These are phyloP conservation scores for Ilex asprella DNA, from an alignment of 257 asterid genomes.

Conservation along the genomic window DNA sequence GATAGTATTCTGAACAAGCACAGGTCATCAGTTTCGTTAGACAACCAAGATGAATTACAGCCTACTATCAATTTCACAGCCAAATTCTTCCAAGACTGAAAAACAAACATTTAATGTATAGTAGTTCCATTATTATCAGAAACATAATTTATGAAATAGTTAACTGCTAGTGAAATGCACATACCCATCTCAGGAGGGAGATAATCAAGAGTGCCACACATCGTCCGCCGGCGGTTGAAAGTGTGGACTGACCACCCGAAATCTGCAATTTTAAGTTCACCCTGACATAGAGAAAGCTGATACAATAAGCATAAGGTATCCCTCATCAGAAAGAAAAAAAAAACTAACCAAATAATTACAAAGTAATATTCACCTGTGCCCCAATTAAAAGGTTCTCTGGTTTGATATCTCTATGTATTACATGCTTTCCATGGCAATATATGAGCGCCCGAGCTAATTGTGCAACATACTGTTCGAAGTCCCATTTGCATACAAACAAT, in stretches of 20 bases:
- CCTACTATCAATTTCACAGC: too few relatives aligned
- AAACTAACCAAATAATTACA: neutral
- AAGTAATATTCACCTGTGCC: constrained; percentile 48
- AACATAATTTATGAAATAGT: too few relatives aligned
- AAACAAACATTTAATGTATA: too few relatives aligned
- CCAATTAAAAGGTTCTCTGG: constrained; percentile 97
- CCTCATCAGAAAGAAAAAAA: neutral
- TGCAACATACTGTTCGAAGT: constrained; percentile 64
- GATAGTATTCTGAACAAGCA: too few relatives aligned
- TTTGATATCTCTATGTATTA: constrained; percentile 90
- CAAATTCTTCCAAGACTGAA: too few relatives aligned
- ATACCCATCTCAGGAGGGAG: constrained; percentile 99
- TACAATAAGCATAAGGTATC: neutral
- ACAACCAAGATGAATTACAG: too few relatives aligned
- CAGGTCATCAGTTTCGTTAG: too few relatives aligned
- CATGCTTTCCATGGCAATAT: constrained; percentile 97
- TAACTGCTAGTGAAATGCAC: constrained; percentile 7
- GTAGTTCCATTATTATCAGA: too few relatives aligned
- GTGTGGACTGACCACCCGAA: constrained; percentile 99
- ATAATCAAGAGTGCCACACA: constrained; percentile 98
- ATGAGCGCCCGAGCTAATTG: constrained; percentile 92
- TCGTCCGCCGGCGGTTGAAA: constrained; percentile 85
- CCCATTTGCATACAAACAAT: constrained; percentile 2
- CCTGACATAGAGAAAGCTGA: constrained; percentile 34
- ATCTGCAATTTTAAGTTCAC: constrained; percentile 93